Conservation (phyloP, 2,329 filamentous ascomycete species). For the Acarospora socialis region DNA sequence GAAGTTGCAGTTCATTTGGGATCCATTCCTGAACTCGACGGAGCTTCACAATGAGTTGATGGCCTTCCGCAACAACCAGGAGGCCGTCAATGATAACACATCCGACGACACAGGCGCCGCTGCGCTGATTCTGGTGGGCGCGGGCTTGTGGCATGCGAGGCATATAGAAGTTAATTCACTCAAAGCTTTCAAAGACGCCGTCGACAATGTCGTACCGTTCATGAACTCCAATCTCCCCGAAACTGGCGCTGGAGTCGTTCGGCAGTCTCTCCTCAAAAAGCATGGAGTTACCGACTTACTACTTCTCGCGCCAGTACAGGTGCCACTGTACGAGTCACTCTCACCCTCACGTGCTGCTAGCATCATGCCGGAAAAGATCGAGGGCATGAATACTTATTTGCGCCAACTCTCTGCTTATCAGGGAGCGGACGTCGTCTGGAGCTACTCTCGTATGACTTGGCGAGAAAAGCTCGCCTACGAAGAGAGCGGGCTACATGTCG, state of each 20-base stretch:
- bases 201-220: slow-evolving; percentile 32
- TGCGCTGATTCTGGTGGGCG: slow-evolving; percentile 38
- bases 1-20: slow-evolving; percentile 44
- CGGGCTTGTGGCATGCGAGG: slow-evolving; percentile 42
- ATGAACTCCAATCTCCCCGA: slow-evolving; percentile 17
- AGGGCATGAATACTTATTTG: slow-evolving; percentile 40
- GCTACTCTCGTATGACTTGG: slow-evolving; percentile 35
- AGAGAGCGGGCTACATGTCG: slow-evolving; percentile 36
- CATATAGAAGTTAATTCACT: slow-evolving; percentile 34
- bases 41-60: slow-evolving; percentile 28
- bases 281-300: slow-evolving; percentile 19
- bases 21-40: slow-evolving; percentile 45
- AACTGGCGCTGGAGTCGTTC: no score
- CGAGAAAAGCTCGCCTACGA: slow-evolving; percentile 26
- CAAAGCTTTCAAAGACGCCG: slow-evolving; percentile 30
- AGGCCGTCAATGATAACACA: slow-evolving; percentile 7
- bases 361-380: slow-evolving; percentile 35
- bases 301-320: slow-evolving; percentile 32
- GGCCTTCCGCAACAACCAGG: slow-evolving; percentile 21
- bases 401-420: slow-evolving; percentile 24
- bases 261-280: neutral
- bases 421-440: slow-evolving; percentile 33
- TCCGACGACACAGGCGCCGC: slow-evolving; percentile 18
- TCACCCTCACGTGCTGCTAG: slow-evolving; percentile 27
- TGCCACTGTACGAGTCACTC: slow-evolving; percentile 32